phyloP scores from a whole-genome alignment of 202 grass and related monocot genomes.

The Brachypodium distachyon region DNA sequence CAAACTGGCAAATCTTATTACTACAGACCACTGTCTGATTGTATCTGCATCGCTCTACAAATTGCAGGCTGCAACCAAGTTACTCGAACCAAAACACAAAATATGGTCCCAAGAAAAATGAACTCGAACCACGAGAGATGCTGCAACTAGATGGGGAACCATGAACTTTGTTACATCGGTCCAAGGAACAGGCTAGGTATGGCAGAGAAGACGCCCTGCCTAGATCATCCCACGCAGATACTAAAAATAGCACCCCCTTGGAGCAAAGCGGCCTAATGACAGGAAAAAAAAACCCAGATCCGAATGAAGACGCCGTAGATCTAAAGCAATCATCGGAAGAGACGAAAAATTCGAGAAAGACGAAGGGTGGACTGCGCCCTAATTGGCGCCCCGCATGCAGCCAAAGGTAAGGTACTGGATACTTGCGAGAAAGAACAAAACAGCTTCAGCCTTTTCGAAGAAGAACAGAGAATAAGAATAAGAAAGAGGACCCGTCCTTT shows the following conservation, averaged over 20 bases:
- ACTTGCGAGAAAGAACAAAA: neutral
- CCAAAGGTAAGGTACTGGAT: neutral
- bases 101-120: neutral
- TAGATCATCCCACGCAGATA: neutral
- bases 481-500: neutral
- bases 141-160: neutral
- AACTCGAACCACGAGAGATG: neutral
- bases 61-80: neutral
- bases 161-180: neutral
- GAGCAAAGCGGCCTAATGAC: neutral
- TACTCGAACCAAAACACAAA: neutral
- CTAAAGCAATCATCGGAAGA: neutral
- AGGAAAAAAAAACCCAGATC: constrained; percentile 4
- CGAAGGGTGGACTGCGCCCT: neutral
- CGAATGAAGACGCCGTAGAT: constrained; percentile 13
- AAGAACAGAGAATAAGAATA: constrained; percentile 1
- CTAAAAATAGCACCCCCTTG: constrained; percentile 8
- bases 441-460: neutral
- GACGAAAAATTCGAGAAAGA: neutral
- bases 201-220: neutral
- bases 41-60: too few relatives aligned
- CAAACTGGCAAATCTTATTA: too few relatives aligned
- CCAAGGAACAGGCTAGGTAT: neutral
- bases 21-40: too few relatives aligned
- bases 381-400: neutral